These are phyloP conservation scores for Aspergillus vadensis DNA, from an alignment of 2,329 filamentous ascomycete species.

Conservation along the genomic window DNA sequence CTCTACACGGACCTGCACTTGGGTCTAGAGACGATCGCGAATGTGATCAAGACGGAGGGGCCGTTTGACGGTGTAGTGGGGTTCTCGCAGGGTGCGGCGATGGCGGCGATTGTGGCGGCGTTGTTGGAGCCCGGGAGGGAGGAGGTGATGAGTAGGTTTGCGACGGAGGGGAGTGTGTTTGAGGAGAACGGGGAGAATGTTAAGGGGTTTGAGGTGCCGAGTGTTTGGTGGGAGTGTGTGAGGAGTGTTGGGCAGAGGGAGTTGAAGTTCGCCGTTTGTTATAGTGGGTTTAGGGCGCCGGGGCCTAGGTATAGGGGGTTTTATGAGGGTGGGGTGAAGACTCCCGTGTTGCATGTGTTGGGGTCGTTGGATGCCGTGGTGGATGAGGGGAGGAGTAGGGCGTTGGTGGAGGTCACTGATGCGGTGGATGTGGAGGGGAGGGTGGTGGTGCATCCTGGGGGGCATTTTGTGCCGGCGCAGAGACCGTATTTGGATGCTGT, in stretches of 20 bases:
- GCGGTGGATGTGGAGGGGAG: constrained; percentile 54
- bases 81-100: constrained; percentile 77
- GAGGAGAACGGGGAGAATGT: constrained; percentile 17
- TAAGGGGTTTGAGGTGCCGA: constrained; percentile 52
- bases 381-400: constrained; percentile 70
- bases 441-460: constrained; percentile 76
- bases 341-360: constrained; percentile 78
- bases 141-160: constrained; percentile 53
- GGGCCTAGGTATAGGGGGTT: constrained; percentile 65
- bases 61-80: constrained; percentile 78
- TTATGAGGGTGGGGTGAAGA: constrained; percentile 73
- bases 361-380: constrained; percentile 87
- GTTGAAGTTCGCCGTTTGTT: constrained; percentile 71
- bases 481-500: constrained; percentile 79
- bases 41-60: constrained; percentile 62
- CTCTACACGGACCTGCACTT: constrained; percentile 70
- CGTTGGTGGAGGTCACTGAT: constrained; percentile 67
- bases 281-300: constrained; percentile 73
- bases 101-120: constrained; percentile 71
- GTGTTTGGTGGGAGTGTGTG: constrained; percentile 46
- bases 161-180: constrained; percentile 17
- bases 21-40: constrained; percentile 66
- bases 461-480: constrained; percentile 83
- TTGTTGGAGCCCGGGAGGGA: constrained; percentile 62
- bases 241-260: constrained; percentile 48